Evolutionary conservation across 1,284 basidiomycete species (phyloP).

Genomic region (Rhodotorula sp.): DNA sequence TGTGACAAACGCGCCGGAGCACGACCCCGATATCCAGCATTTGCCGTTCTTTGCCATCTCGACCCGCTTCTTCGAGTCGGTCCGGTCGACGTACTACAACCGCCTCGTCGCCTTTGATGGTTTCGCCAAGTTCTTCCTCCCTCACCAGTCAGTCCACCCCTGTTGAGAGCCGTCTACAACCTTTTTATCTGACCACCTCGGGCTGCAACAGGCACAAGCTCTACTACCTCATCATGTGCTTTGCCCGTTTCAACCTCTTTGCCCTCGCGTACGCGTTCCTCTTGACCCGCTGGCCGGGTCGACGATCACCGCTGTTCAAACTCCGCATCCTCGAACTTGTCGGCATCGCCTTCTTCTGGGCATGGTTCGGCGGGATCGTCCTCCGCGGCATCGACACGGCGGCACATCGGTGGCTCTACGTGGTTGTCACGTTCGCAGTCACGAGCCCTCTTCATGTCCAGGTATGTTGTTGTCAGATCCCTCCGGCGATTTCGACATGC

Average conservation of each 20-base stretch:
- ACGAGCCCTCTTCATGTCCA: slow-evolving; percentile 85
- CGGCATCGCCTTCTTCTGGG: slow-evolving; percentile 72
- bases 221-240: slow-evolving; percentile 87
- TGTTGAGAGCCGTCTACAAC: too few species aligned
- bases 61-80: slow-evolving; percentile 74
- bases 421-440: slow-evolving; percentile 74
- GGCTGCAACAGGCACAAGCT: slow-evolving; percentile 65
- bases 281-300: slow-evolving; percentile 54
- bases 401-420: slow-evolving; percentile 64
- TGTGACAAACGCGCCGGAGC: slow-evolving; percentile 94
- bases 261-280: slow-evolving; percentile 80
- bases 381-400: slow-evolving; percentile 68
- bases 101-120: slow-evolving; percentile 78
- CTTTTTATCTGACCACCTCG: not conserved
- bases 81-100: slow-evolving; percentile 96
- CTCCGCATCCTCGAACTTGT: slow-evolving; percentile 59
- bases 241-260: slow-evolving; percentile 96
- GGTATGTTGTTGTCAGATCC: slow-evolving; percentile 47
- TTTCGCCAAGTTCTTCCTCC: slow-evolving; percentile 66
- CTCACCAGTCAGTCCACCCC: slow-evolving; percentile 58
- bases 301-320: slow-evolving; percentile 49
- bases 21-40: slow-evolving; percentile 94
- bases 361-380: slow-evolving; percentile 63
- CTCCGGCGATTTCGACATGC: not conserved
- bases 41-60: slow-evolving; percentile 96